A percentile compares a stretch with the other conserved stretches of the same genome.
These are phyloP conservation scores for Juglanconis sp. DNA, from an alignment of 2,329 filamentous ascomycete genomes.

Conservation along the genomic window DNA sequence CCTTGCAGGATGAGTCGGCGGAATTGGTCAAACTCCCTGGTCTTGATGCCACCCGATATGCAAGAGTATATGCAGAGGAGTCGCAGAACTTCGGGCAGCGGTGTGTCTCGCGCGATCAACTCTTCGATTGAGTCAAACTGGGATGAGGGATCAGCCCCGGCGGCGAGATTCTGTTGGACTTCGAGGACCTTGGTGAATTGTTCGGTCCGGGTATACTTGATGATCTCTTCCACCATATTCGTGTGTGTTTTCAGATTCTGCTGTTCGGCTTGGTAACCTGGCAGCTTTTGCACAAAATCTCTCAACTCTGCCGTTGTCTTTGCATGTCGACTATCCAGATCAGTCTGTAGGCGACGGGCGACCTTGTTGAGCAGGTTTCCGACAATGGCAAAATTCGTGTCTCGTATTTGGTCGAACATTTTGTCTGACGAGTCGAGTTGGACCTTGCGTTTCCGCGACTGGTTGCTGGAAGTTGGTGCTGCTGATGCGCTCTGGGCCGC, in stretches of 20 bases:
- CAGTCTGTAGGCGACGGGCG: conserved; percentile 76
- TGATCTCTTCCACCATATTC: conserved; percentile 88
- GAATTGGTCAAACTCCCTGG: conserved; percentile 85
- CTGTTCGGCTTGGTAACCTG: conserved; percentile 89
- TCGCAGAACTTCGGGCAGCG: conserved; percentile 76
- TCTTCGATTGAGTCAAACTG: conserved; percentile 92
- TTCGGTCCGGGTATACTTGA: conserved; percentile 86
- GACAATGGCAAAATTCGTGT: conserved; percentile 94
- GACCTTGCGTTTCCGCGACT: conserved; percentile 79
- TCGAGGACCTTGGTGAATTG: conserved; percentile 85
- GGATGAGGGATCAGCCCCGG: conserved; percentile 80
- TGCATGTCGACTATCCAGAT: conserved; percentile 85
- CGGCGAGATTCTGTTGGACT: conserved; percentile 92
- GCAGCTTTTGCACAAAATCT: conserved; percentile 91
- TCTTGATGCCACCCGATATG: conserved; percentile 81
- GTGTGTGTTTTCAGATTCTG: conserved; percentile 91
- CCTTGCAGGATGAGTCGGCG: conserved; percentile 84
- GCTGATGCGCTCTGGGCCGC: conserved; percentile 50
- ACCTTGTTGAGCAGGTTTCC: conserved; percentile 86
- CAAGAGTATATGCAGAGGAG: conserved; percentile 89
- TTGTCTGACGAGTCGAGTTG: conserved; percentile 85
- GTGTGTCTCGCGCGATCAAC: conserved; percentile 82
- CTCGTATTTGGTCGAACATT: conserved; percentile 80
- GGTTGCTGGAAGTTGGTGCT: conserved; percentile 49
- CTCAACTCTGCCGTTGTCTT: conserved; percentile 89